Percentiles rank a stretch among this genome's conserved stretches.
These are phyloP conservation scores for Asterophora lycoperdoides DNA, from an alignment of 768 basidiomycete genomes.

Conservation along the genomic window DNA sequence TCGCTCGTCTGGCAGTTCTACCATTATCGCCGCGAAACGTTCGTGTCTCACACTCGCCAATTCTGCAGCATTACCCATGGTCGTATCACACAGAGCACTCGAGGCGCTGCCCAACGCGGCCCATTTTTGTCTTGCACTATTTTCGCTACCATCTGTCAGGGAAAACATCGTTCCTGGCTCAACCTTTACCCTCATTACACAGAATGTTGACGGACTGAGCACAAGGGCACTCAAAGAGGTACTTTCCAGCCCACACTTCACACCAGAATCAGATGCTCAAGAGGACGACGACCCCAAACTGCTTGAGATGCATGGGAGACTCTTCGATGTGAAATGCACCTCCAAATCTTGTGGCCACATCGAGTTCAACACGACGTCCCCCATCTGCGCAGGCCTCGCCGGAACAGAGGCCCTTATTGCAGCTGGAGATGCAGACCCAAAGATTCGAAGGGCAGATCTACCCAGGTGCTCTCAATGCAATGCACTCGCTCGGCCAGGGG, in stretches of 20 bases:
- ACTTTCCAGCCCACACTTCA: conserved; percentile 1
- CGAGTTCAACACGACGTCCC: conserved; percentile 37
- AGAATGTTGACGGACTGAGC: conserved; percentile 60
- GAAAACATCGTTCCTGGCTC: conserved; percentile 37
- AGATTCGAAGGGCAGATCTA: conserved; percentile 35
- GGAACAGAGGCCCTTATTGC: conserved; percentile 41
- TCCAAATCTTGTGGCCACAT: conserved; percentile 33
- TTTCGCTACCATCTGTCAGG: conserved; percentile 37
- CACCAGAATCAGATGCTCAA: not conserved
- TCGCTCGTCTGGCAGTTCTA: conserved; percentile 62
- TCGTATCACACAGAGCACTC: conserved; percentile 36
- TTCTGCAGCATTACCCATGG: conserved; percentile 1
- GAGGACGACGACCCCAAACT: conserved; percentile 42
- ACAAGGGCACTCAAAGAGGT: conserved; percentile 32
- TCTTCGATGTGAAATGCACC: conserved; percentile 53
- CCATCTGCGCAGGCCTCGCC: conserved; percentile 41
- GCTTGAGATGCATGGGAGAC: conserved; percentile 62
- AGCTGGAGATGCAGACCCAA: conserved; percentile 28
- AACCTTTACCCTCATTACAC: conserved; percentile 50
- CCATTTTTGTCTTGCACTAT: conserved; percentile 45
- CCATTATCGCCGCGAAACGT: conserved; percentile 55
- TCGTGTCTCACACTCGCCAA: conserved; percentile 10
- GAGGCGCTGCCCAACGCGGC: conserved; percentile 50
- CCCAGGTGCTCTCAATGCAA: conserved; percentile 43
- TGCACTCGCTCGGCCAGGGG: conserved; percentile 44